A percentile compares a stretch with the other conserved stretches of the same genome.
Evolutionary conservation across 192 early-diverging fungal genomes (phyloP).

Genomic region (Coemansia sp.): DNA sequence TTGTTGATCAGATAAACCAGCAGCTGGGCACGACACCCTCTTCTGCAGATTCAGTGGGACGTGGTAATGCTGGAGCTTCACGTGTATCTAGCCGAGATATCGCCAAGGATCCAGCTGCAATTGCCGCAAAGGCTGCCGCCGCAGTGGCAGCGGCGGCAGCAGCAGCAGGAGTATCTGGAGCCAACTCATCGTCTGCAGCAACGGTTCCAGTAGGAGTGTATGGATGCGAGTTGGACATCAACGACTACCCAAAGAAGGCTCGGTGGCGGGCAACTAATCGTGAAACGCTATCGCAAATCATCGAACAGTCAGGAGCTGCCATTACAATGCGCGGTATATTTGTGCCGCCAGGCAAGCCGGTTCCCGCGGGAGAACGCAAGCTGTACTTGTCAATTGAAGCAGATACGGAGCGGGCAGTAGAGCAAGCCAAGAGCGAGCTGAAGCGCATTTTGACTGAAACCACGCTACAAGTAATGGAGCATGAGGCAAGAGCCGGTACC

Average conservation of each 20-base stretch:
- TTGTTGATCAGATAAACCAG: constrained; percentile 51
- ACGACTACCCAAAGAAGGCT: constrained; percentile 95
- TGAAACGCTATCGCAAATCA: constrained; percentile 91
- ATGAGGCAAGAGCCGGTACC: constrained; percentile 55
- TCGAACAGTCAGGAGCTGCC: constrained; percentile 88
- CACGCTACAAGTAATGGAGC: constrained; percentile 70
- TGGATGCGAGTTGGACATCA: constrained; percentile 87
- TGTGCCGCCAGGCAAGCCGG: constrained; percentile 82
- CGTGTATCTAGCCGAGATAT: constrained; percentile 3
- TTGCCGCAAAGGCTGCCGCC: background rate
- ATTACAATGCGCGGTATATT: constrained; percentile 93
- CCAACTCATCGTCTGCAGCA: too few species aligned
- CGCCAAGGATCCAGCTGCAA: background rate
- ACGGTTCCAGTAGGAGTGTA: constrained; percentile 25
- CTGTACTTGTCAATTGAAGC: constrained; percentile 95
- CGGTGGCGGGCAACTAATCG: constrained; percentile 94
- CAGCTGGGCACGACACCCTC: constrained; percentile 18
- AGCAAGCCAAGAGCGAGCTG: constrained; percentile 92
- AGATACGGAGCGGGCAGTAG: constrained; percentile 83
- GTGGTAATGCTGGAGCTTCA: background rate
- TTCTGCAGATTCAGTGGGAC: background rate
- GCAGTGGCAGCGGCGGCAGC: constrained; percentile 1
- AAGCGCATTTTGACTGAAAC: constrained; percentile 87
- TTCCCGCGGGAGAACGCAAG: constrained; percentile 77
- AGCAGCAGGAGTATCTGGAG: constrained; percentile 1